Base-by-base conservation (phyloP, 1,139 yeast genomes). In the Protomyces lactucae-debilis region DNA sequence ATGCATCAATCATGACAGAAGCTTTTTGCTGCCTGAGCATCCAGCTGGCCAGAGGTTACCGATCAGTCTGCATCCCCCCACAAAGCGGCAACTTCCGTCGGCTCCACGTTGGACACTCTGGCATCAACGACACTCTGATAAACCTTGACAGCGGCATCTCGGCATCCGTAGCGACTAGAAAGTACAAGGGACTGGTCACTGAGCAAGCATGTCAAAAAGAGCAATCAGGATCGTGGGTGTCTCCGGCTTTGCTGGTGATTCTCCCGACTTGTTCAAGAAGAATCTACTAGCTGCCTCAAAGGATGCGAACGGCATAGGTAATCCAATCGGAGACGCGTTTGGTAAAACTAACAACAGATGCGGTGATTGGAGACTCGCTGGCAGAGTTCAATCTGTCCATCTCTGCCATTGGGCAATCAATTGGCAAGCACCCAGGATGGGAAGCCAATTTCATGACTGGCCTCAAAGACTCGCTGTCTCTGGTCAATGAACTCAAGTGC, bases 321-420 rank as follows among this genome's bases (percentile, higher is more conserved):
- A 12, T n/a, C 1, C 4, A 3, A 5, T 37, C 16, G 32, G 32
- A 28, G 32, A 28, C 32, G 32, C 32, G 32, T 28, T 6, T 6
- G 32, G 8, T 6, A 28, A 5, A 28, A 28, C 43, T 39, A 12
- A 39, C 43, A 9, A 39, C 5, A 39, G 43, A 39, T 10, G 43
- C 43, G 16, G 43, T 70, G 16, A 69, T 67, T 32, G 72, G 72
- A 2, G 72, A 70, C 63, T 70, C 66, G 54, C 64, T 70, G 43
- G 70, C 72, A 16, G 72, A 70, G 55, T 67, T 70, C 69, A 70
- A 70, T 56, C 36, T 70, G 21, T 57, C 72, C 16, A 64, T 66
- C 57, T 70, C 70, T 54, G 60, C 72, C 10, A 55, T 64, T 51
- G 69, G 64, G 4, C 67, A 67, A 46, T 51, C 67, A 12, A 54